These are phyloP conservation scores for Colletotrichum filicis DNA, from an alignment of 2,329 filamentous ascomycete genomes.

Conservation along the genomic window DNA sequence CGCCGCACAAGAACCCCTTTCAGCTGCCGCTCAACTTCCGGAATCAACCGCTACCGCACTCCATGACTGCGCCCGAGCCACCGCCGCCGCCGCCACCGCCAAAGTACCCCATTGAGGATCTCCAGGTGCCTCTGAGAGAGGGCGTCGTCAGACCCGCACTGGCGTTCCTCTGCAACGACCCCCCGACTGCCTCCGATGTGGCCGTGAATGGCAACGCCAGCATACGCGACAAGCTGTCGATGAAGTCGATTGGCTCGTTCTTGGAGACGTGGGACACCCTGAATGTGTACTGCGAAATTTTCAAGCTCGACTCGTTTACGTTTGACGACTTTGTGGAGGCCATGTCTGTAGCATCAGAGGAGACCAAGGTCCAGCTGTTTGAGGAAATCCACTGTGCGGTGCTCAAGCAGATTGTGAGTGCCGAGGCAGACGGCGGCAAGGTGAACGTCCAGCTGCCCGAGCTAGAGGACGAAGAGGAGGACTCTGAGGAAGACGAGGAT, in stretches of 20 bases:
- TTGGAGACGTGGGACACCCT: constrained; percentile 96
- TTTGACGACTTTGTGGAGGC: constrained; percentile 96
- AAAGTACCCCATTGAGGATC: constrained; percentile 96
- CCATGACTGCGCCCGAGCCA: constrained; percentile 52
- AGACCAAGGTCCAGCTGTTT: constrained; percentile 84
- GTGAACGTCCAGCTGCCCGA: constrained; percentile 83
- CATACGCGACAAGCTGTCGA: constrained; percentile 72
- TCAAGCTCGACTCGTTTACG: constrained; percentile 94
- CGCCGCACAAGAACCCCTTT: constrained; percentile 58
- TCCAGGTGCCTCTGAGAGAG: constrained; percentile 80
- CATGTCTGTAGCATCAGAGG: constrained; percentile 79
- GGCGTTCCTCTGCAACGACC: constrained; percentile 79
- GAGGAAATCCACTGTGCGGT: constrained; percentile 93
- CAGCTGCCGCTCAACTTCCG: constrained; percentile 57
- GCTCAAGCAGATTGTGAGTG: constrained; percentile 84
- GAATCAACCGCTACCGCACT: constrained; percentile 54
- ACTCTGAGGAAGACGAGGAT: constrained; percentile 70
- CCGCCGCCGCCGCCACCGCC: constrained; percentile 79
- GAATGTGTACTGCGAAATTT: constrained; percentile 97
- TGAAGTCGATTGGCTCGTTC: constrained; percentile 86
- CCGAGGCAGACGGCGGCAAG: constrained; percentile 80
- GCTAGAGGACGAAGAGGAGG: constrained; percentile 76
- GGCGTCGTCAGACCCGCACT: constrained; percentile 77
- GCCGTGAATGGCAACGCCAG: constrained; percentile 45
- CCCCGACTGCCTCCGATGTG: constrained; percentile 59